Conservation (phyloP, 2,329 filamentous ascomycete genomes). For the Colletotrichum phormii region DNA sequence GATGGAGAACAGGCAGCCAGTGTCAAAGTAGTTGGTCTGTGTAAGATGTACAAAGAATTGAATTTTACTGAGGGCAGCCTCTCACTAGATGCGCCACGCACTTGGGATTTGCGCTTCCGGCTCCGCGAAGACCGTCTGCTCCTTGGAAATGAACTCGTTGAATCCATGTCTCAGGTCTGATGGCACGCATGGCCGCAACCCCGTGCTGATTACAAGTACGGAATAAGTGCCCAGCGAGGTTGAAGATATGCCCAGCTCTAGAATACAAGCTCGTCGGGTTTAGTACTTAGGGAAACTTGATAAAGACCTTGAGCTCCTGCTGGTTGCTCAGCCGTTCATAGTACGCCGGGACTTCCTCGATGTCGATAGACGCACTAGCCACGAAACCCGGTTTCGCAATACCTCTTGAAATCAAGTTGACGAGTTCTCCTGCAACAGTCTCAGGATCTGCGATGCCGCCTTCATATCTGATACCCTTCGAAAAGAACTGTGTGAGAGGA, state of each 20-base stretch:
- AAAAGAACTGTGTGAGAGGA: conserved; percentile 31
- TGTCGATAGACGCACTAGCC: neutral
- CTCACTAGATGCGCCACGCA: too few species aligned
- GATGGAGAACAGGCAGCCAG: neutral
- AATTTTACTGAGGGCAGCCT: too few species aligned
- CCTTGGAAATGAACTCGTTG: too few species aligned
- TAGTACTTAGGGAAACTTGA: neutral
- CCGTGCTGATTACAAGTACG: neutral
- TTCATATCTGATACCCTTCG: conserved; percentile 11
- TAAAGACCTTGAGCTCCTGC: neutral
- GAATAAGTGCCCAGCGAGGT: too few species aligned
- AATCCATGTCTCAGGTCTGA: too few species aligned
- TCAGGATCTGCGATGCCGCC: neutral
- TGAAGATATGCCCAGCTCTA: neutral
- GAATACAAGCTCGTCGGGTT: neutral
- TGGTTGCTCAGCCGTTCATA: neutral
- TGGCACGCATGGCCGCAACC: too few species aligned
- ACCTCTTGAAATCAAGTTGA: neutral
- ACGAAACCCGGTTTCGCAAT: neutral
- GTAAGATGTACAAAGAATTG: too few species aligned
- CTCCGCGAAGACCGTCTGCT: too few species aligned
- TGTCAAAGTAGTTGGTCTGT: neutral
- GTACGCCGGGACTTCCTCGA: neutral
- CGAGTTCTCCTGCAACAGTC: neutral
- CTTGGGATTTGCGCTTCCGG: too few species aligned